Conservation (phyloP, 106 monocot species). For the Dendrobium catenatum region DNA sequence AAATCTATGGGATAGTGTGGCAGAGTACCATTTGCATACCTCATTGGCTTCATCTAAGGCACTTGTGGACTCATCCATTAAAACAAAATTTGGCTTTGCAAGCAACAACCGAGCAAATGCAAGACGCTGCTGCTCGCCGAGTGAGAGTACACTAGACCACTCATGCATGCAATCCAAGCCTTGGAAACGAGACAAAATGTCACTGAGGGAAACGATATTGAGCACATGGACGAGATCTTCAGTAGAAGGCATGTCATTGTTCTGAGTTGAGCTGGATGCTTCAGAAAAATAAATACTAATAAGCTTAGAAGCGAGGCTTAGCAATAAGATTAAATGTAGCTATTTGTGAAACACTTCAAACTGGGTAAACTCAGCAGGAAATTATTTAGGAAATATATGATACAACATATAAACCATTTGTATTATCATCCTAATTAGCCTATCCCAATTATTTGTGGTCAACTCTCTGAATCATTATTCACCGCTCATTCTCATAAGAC, state of each 20-base stretch:
- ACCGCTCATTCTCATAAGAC: too few species aligned
- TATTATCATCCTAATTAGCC: too few species aligned
- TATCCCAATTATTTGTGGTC: too few species aligned
- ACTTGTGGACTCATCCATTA: conserved; percentile 83
- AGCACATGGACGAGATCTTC: conserved; percentile 67
- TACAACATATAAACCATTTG: too few species aligned
- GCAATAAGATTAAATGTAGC: background rate
- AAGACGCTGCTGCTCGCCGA: conserved; percentile 89
- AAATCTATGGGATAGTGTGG: too few species aligned
- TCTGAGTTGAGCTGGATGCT: conserved; percentile 19
- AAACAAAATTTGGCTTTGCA: conserved; percentile 49
- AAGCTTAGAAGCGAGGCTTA: background rate
- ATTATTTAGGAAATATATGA: too few species aligned
- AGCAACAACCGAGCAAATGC: conserved; percentile 79
- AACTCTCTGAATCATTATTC: too few species aligned
- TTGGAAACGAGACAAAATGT: conserved; percentile 71
- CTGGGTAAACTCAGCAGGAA: too few species aligned
- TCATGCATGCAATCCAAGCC: conserved; percentile 47
- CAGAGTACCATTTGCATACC: conserved; percentile 20
- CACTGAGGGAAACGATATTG: conserved; percentile 61
- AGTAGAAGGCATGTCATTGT: conserved; percentile 28
- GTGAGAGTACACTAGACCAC: conserved; percentile 85
- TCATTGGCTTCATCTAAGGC: conserved; percentile 77
- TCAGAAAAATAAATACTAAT: conserved; percentile 18
- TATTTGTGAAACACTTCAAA: background rate